A percentile compares a stretch with the other conserved stretches of the same genome.
Conservation (phyloP, 1,284 basidiomycete species). For the Heliocybe sulcata region DNA sequence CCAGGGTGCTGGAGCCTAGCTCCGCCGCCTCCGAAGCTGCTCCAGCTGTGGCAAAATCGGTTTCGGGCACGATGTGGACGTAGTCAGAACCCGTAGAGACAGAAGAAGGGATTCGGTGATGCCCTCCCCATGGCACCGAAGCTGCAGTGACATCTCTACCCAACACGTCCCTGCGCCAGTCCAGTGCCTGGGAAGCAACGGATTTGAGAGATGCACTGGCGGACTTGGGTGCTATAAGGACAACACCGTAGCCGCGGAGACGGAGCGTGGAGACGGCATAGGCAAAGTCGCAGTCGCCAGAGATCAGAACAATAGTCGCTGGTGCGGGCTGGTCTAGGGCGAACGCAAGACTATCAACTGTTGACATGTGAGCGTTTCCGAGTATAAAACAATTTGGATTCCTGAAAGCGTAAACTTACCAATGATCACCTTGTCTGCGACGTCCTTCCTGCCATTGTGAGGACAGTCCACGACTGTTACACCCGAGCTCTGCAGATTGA, state of each 20-base stretch:
- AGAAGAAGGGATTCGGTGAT: too few relatives aligned
- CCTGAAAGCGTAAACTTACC: conserved; percentile 12
- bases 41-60: too few relatives aligned
- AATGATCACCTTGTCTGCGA: conserved; percentile 34
- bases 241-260: neutral
- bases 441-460: conserved; percentile 31
- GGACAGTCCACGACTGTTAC: conserved; percentile 35
- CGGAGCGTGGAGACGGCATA: neutral
- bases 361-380: neutral
- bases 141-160: neutral
- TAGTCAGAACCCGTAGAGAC: too few relatives aligned
- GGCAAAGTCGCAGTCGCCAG: neutral
- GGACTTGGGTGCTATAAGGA: neutral
- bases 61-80: too few relatives aligned
- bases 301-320: neutral
- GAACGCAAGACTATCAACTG: neutral
- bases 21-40: too few relatives aligned
- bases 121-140: too few relatives aligned
- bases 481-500: conserved; percentile 31
- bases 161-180: conserved; percentile 40
- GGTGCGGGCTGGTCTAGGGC: neutral
- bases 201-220: conserved; percentile 26
- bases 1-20: too few relatives aligned
- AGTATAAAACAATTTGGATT: conserved; percentile 31
- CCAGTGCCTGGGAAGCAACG: conserved; percentile 46